Percentiles rank a stretch among this genome's conserved stretches.
phyloP scores from a whole-genome alignment of 2,329 filamentous ascomycete species.

The Colletotrichum ledebouriae region DNA sequence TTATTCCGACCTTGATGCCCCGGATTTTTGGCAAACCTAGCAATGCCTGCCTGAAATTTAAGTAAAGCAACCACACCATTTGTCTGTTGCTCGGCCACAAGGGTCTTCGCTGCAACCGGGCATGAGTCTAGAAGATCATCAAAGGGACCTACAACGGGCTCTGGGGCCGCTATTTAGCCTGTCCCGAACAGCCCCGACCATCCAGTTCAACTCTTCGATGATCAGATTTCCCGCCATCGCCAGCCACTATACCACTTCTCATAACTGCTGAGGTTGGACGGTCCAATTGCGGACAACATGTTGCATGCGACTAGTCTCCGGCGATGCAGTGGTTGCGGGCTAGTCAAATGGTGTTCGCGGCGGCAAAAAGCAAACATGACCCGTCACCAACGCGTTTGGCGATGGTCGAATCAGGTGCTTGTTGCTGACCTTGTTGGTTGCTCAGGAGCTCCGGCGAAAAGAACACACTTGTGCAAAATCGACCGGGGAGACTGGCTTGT shows the following conservation, averaged over 20 bases:
- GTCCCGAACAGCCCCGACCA: conserved; percentile 24
- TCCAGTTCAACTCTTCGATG: conserved; percentile 22
- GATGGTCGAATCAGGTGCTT: not conserved
- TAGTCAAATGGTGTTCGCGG: conserved; percentile 4
- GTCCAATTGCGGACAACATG: conserved; percentile 39
- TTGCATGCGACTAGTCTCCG: conserved; percentile 24
- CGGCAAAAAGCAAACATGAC: conserved; percentile 36
- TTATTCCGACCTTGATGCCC: conserved; percentile 41
- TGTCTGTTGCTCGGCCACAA: conserved; percentile 34
- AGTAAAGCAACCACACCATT: conserved; percentile 35
- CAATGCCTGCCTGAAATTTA: conserved; percentile 36
- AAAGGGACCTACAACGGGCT: conserved; percentile 35
- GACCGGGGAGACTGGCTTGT: conserved; percentile 4
- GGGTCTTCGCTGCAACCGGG: conserved; percentile 41
- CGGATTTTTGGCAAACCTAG: conserved; percentile 41
- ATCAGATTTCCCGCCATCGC: conserved; percentile 36
- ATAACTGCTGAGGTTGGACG: conserved; percentile 23
- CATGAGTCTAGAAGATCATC: conserved; percentile 42
- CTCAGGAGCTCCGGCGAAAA: not conserved
- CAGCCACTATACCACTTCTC: conserved; percentile 19
- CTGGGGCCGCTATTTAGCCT: conserved; percentile 36
- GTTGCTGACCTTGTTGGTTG: not conserved
- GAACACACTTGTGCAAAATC: conserved; percentile 4
- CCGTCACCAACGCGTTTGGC: conserved; percentile 13
- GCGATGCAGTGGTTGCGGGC: not conserved